Conservation (phyloP, 305 asterid genomes). For the Fraxinus baroniana region DNA sequence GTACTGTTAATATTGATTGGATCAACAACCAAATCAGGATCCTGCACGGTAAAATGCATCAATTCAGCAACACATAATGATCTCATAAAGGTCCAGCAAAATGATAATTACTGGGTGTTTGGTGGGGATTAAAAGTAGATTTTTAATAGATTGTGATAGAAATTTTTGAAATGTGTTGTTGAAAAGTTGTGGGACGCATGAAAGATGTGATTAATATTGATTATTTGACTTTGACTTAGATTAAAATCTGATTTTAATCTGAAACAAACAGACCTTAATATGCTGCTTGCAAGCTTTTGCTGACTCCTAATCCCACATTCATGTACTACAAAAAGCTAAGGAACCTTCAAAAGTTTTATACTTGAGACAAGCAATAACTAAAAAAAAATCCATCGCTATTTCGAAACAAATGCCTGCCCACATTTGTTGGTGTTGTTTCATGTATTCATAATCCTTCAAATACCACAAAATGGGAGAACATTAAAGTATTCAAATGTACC, state of each 20-base stretch:
- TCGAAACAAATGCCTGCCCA: not conserved
- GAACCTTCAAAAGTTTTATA: not conserved
- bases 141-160: no score
- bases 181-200: no score
- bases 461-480: not conserved
- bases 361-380: not conserved
- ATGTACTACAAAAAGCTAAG: constrained; percentile 1
- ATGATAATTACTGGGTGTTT: no score
- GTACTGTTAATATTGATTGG: constrained; percentile 58
- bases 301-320: constrained; percentile 2
- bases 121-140: no score
- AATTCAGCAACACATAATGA: not conserved
- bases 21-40: constrained; percentile 78
- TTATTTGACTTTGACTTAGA: no score
- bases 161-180: no score
- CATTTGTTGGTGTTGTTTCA: not conserved
- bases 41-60: constrained; percentile 41
- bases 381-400: not conserved
- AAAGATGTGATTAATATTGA: no score
- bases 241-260: no score
- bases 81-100: no score
- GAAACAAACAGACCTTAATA: not conserved
- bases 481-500: not conserved
- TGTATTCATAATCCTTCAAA: not conserved
- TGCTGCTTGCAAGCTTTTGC: constrained; percentile 7